Conservation (phyloP, 495 filamentous ascomycete genomes). For the Cryomyces minteri region DNA sequence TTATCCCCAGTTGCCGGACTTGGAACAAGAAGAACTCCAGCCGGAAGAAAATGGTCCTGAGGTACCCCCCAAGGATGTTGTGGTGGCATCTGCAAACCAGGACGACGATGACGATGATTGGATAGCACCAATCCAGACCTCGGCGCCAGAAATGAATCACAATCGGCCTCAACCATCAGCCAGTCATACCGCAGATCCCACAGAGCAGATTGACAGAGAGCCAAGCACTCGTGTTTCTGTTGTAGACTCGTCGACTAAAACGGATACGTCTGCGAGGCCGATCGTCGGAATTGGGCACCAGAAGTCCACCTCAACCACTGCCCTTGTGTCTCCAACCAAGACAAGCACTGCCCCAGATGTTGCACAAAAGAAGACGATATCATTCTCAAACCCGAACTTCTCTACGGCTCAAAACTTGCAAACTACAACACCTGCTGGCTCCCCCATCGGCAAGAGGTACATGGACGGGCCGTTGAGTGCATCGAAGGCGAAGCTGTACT, state of each 20-base stretch:
- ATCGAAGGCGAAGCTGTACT: slow-evolving; percentile 74
- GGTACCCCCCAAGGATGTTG: neutral
- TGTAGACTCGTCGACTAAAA: neutral
- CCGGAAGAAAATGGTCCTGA: neutral
- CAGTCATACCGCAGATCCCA: neutral
- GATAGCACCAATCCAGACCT: slow-evolving; percentile 35
- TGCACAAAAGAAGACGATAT: slow-evolving; percentile 40
- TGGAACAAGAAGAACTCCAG: neutral
- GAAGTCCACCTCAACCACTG: slow-evolving; percentile 36
- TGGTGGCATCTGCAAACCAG: neutral
- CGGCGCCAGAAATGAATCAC: neutral
- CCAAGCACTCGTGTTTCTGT: slow-evolving; percentile 13
- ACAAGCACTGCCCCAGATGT: slow-evolving; percentile 17
- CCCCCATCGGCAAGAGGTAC: slow-evolving; percentile 41
- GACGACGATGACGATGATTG: slow-evolving; percentile 64
- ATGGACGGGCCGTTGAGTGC: slow-evolving; percentile 67
- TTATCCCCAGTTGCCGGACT: slow-evolving; percentile 35
- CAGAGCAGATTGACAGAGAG: slow-evolving; percentile 21
- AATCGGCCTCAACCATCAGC: neutral
- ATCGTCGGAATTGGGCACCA: slow-evolving; percentile 20
- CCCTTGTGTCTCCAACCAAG: slow-evolving; percentile 24
- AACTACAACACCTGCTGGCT: slow-evolving; percentile 50
- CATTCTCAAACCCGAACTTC: slow-evolving; percentile 40
- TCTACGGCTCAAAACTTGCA: slow-evolving; percentile 18
- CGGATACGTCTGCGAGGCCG: neutral